These are phyloP conservation scores for Annulohypoxylon moriforme DNA, from an alignment of 495 filamentous ascomycete species.

Conservation along the genomic window DNA sequence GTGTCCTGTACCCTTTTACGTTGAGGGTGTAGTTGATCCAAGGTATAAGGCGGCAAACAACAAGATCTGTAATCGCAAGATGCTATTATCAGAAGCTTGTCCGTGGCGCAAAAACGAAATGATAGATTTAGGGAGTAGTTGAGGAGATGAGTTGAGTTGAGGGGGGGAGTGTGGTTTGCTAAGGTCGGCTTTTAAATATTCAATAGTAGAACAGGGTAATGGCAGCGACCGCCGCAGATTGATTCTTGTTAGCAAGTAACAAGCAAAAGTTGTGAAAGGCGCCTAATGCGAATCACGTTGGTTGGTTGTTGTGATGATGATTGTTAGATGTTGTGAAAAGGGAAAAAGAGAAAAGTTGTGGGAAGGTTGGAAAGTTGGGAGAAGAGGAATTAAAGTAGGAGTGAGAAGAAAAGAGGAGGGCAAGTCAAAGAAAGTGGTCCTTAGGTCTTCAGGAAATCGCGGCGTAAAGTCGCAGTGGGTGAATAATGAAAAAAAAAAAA, in stretches of 20 bases:
- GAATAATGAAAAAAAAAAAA: conserved; percentile 23
- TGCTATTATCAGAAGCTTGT: conserved; percentile 4
- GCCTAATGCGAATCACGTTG: conserved; percentile 9
- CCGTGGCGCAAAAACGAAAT: neutral
- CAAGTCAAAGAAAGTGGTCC: conserved; percentile 33
- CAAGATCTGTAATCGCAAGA: conserved; percentile 25
- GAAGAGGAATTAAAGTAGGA: conserved; percentile 17
- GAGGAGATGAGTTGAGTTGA: neutral
- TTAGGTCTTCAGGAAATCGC: conserved; percentile 22
- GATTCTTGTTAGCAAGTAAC: conserved; percentile 30
- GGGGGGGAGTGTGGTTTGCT: neutral
- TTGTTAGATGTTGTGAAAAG: conserved; percentile 3
- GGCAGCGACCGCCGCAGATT: conserved; percentile 23
- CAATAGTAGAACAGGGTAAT: conserved; percentile 12
- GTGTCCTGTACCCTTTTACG: conserved; percentile 57
- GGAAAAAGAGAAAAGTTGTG: conserved; percentile 23
- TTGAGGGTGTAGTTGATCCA: conserved; percentile 45
- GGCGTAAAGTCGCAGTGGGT: conserved; percentile 9
- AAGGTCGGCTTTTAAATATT: conserved; percentile 11
- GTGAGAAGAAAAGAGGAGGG: conserved; percentile 34
- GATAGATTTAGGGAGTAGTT: neutral
- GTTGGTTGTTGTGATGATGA: conserved; percentile 12
- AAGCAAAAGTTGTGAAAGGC: conserved; percentile 16
- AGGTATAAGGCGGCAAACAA: conserved; percentile 18
- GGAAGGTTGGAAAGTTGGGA: conserved; percentile 20